phyloP scores from a whole-genome alignment of 176 grass and related monocot genomes.

The Aegilops tauschii region DNA sequence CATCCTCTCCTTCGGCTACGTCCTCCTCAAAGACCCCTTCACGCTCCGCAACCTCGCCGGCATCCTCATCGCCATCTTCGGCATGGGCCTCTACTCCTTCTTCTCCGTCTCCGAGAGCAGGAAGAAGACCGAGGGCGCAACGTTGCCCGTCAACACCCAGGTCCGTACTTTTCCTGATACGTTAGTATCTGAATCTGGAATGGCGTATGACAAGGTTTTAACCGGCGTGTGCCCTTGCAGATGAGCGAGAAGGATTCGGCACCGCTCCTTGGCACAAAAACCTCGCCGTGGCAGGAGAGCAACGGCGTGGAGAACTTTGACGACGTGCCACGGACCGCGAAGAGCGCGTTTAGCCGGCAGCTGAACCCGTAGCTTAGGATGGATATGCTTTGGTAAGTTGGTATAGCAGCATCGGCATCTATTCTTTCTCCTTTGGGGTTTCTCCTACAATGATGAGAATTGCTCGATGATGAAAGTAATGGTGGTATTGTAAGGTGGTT shows the following conservation, averaged over 20 bases:
- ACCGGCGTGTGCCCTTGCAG: slow-evolving; percentile 21
- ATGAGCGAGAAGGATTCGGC: slow-evolving; percentile 43
- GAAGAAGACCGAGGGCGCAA: slow-evolving; percentile 46
- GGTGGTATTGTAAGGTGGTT: background rate
- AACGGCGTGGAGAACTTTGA: slow-evolving; percentile 32
- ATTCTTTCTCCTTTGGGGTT: background rate
- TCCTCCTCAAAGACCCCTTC: slow-evolving; percentile 72
- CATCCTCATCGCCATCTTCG: slow-evolving; percentile 88
- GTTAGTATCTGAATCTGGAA: background rate
- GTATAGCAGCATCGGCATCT: background rate
- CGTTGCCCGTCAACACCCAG: slow-evolving; percentile 26
- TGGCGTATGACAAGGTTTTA: background rate
- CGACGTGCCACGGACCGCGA: slow-evolving; percentile 50
- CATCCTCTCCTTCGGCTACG: slow-evolving; percentile 78
- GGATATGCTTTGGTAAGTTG: background rate
- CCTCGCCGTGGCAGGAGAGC: slow-evolving; percentile 33
- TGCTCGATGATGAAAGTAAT: no score
- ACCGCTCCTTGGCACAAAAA: slow-evolving; percentile 23
- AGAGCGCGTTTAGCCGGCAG: slow-evolving; percentile 41
- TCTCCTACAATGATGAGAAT: background rate
- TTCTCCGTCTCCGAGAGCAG: slow-evolving; percentile 64
- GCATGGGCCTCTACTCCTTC: slow-evolving; percentile 88
- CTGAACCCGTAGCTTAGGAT: slow-evolving; percentile 11
- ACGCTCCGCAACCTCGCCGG: slow-evolving; percentile 68
- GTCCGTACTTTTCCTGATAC: background rate